These are phyloP conservation scores for Retiboletus fuscus DNA, from an alignment of 1,284 basidiomycete genomes.

Conservation along the genomic window DNA sequence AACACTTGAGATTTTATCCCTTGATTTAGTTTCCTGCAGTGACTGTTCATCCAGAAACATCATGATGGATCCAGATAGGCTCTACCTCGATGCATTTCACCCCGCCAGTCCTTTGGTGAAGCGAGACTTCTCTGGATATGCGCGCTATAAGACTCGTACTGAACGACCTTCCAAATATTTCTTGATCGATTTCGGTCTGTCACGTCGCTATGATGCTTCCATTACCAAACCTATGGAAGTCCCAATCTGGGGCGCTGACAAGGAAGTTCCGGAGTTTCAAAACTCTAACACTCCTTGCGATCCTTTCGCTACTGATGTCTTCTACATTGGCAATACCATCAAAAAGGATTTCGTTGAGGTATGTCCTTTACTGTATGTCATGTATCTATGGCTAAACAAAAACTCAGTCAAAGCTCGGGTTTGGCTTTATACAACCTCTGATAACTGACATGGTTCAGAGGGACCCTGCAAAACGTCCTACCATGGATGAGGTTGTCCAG, in stretches of 20 bases:
- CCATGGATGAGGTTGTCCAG: conserved; percentile 34
- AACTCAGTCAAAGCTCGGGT: conserved; percentile 18
- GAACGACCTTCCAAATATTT: conserved; percentile 49
- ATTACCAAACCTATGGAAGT: conserved; percentile 32
- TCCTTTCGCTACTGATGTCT: conserved; percentile 54
- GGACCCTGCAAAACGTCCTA: conserved; percentile 38
- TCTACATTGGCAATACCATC: conserved; percentile 51
- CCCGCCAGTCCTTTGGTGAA: conserved; percentile 30
- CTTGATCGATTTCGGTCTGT: conserved; percentile 56
- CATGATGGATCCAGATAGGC: conserved; percentile 49
- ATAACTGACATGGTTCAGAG: conserved; percentile 35
- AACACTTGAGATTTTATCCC: accelerated
- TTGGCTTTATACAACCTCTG: conserved; percentile 37
- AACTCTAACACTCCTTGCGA: conserved; percentile 39
- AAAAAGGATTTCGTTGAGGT: conserved; percentile 46
- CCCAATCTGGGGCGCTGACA: conserved; percentile 41
- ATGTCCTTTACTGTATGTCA: neutral
- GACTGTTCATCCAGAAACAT: conserved; percentile 47
- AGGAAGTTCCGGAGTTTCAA: conserved; percentile 41
- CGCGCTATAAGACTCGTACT: conserved; percentile 44
- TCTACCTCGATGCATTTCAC: conserved; percentile 48
- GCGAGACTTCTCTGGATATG: conserved; percentile 37
- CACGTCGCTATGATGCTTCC: conserved; percentile 43
- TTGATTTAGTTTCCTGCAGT: conserved; percentile 1
- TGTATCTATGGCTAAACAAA: neutral